Conservation (phyloP, 495 filamentous ascomycete genomes). For the Rostrohypoxylon terebratum region DNA sequence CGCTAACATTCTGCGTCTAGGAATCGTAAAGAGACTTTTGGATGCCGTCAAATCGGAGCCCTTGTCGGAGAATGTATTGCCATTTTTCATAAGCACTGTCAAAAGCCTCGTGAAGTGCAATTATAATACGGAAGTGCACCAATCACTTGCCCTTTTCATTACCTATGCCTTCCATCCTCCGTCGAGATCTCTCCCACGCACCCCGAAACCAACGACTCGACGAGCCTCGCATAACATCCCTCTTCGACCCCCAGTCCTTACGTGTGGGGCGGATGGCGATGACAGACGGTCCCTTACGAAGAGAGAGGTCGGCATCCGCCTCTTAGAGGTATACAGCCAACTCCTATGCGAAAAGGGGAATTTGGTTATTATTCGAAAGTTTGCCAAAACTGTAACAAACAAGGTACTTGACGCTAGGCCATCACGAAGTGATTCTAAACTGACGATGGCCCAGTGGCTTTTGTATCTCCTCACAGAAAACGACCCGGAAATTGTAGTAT, state of each 20-base stretch:
- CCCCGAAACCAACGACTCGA: conserved; percentile 62
- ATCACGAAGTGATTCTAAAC: conserved; percentile 46
- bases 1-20: conserved; percentile 58
- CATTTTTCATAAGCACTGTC: conserved; percentile 80
- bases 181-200: conserved; percentile 60
- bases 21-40: conserved; percentile 87
- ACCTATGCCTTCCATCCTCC: conserved; percentile 88
- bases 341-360: conserved; percentile 81
- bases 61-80: conserved; percentile 75
- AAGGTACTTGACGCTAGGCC: conserved; percentile 72
- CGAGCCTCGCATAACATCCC: conserved; percentile 43
- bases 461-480: conserved; percentile 91
- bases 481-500: conserved; percentile 82
- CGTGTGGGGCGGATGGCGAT: conserved; percentile 26
- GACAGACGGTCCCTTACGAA: conserved; percentile 55
- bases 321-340: conserved; percentile 85
- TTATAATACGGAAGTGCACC: conserved; percentile 81
- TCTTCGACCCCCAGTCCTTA: conserved; percentile 52
- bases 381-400: conserved; percentile 94
- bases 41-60: conserved; percentile 89
- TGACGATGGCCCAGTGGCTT: conserved; percentile 79
- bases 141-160: conserved; percentile 90
- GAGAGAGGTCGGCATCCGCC: conserved; percentile 75
- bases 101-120: conserved; percentile 80
- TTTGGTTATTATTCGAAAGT: conserved; percentile 78